These are phyloP conservation scores for Arabis alpina DNA, from an alignment of 345 rosid genomes.

Conservation along the genomic window DNA sequence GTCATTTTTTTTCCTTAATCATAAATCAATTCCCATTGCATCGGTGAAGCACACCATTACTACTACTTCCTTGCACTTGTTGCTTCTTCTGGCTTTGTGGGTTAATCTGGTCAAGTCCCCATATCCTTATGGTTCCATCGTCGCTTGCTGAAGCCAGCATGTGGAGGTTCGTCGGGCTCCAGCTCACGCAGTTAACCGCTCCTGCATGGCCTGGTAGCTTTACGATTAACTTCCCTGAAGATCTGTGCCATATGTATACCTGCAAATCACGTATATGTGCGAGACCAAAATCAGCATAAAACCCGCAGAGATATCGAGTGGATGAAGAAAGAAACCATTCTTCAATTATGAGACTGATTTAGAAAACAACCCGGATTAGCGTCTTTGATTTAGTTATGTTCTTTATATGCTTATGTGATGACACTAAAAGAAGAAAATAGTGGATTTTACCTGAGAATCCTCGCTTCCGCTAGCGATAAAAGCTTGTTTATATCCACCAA, in stretches of 20 bases:
- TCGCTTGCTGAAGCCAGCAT: slow-evolving; percentile 81
- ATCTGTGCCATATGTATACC: slow-evolving; percentile 78
- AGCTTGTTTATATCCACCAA: slow-evolving; percentile 68
- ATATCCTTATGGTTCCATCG: slow-evolving; percentile 70
- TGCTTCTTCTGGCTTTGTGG: slow-evolving; percentile 42
- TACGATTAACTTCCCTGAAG: slow-evolving; percentile 50
- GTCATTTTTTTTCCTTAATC: background rate
- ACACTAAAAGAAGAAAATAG: background rate
- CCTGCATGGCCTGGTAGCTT: slow-evolving; percentile 73
- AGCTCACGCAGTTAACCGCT: slow-evolving; percentile 73
- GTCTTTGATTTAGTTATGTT: background rate
- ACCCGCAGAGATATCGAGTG: background rate
- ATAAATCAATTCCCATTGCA: slow-evolving; percentile 43
- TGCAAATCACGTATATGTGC: slow-evolving; percentile 31
- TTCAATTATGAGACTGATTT: no score
- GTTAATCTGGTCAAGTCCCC: slow-evolving; percentile 60
- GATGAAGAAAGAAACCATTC: no score
- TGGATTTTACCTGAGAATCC: slow-evolving; percentile 64
- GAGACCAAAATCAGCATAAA: background rate
- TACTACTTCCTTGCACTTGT: slow-evolving; percentile 39
- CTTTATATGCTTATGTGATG: background rate
- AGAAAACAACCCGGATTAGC: slow-evolving; percentile 10
- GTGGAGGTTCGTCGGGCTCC: slow-evolving; percentile 68
- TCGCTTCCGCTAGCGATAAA: slow-evolving; percentile 81
- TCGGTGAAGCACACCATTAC: slow-evolving; percentile 45